phyloP scores from a whole-genome alignment of 192 early-diverging fungal species.

The Coemansia sp. region DNA sequence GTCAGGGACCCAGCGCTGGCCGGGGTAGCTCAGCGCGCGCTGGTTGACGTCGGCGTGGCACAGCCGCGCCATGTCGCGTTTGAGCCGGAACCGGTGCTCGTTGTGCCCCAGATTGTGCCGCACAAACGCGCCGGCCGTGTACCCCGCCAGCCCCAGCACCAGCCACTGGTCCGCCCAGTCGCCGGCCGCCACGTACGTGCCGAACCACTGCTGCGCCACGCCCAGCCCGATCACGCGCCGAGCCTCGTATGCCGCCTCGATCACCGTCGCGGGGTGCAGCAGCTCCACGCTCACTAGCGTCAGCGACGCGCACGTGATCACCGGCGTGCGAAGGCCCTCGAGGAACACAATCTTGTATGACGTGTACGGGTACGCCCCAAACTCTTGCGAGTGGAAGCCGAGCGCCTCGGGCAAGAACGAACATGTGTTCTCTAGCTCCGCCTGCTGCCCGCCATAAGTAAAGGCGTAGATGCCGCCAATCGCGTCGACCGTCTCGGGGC shows the following conservation, averaged over 20 bases:
- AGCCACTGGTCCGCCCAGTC: slow-evolving; percentile 90
- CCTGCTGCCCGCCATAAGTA: slow-evolving; percentile 61
- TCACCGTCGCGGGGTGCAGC: slow-evolving; percentile 71
- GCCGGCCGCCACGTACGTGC: slow-evolving; percentile 74
- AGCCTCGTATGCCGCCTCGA: slow-evolving; percentile 90
- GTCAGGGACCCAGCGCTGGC: slow-evolving; percentile 49
- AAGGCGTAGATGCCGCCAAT: slow-evolving; percentile 74
- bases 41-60: slow-evolving; percentile 85
- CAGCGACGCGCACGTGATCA: slow-evolving; percentile 78
- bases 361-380: slow-evolving; percentile 84
- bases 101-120: slow-evolving; percentile 83
- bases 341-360: slow-evolving; percentile 90
- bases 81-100: slow-evolving; percentile 82
- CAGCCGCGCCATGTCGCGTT: slow-evolving; percentile 81
- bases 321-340: slow-evolving; percentile 70
- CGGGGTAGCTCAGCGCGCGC: slow-evolving; percentile 74
- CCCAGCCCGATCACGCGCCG: slow-evolving; percentile 69
- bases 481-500: slow-evolving; percentile 31
- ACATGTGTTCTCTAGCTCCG: slow-evolving; percentile 67
- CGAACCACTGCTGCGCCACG: slow-evolving; percentile 94
- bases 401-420: slow-evolving; percentile 64
- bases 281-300: slow-evolving; percentile 71
- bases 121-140: slow-evolving; percentile 74
- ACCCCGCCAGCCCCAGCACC: slow-evolving; percentile 77
- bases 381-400: slow-evolving; percentile 85